Evolutionary conservation across 805 yeast genomes (phyloP), one percentile per base, ranked within the genome.

Genomic region (Hagleromyces aurorensis): DNA sequence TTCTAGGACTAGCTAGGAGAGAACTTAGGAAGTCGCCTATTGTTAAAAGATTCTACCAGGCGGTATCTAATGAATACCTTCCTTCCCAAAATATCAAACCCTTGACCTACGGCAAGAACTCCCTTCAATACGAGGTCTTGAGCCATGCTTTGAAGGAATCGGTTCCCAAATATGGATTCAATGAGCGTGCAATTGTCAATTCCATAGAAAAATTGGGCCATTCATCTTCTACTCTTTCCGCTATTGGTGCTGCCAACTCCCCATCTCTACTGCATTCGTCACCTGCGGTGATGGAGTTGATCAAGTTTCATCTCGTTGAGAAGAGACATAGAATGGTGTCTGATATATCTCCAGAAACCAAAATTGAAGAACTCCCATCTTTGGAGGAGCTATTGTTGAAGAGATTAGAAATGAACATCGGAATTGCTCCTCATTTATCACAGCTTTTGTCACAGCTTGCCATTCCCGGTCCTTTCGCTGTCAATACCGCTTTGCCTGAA

Each of bases 401-500:
- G 38, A 61, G 78, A 49, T 57, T 72, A 38, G 60, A 50, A 46
- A 72, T 57, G 51, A 71, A 65, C 40, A 35, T 42, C 5, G 62
- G 61, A 32, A 34, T 62, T 45, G 52, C 52, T 39, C 33, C 43
- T 18, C 55, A 63, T 37, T 33, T 62, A 19, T 38, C 52, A 6
- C 59, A 53, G 23, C 29, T 62, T 23, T 61, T 86, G 35, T 70
- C 80, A 0, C 67, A 72, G 27, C 63, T 85, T 55, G 59, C 78
- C 5, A 52, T 72, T 15, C 95, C 95, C 1, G 50, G 59, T 17
- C 65, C 68, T 29, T 78, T 82, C 49, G 26, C 78, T 18, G 44
- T 59, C 7, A 52, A 62, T 3, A 43, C 50, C 16, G 72, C 91
- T 0, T 44, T 81, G 28, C 70, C 69, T 20, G 93, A 84, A 48